These are phyloP conservation scores for Fragaria ananassa DNA, from an alignment of 306 rosid species.

Conservation along the genomic window DNA sequence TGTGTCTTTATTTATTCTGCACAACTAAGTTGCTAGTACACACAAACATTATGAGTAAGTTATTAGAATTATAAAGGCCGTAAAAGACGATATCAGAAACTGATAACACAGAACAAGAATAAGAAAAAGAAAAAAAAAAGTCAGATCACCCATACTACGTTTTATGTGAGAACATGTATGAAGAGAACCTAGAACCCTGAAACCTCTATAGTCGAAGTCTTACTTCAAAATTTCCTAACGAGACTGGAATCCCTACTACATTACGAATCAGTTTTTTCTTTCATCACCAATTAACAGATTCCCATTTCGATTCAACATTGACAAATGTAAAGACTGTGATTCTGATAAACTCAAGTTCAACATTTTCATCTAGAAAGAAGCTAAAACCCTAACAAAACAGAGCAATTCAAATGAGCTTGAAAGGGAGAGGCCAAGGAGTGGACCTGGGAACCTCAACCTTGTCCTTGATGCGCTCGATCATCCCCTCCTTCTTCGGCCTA, in stretches of 20 bases:
- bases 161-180: background rate
- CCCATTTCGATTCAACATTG: no score
- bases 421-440: conserved; percentile 98
- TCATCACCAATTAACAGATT: background rate
- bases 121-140: no score
- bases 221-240: background rate
- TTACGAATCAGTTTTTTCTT: background rate
- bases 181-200: background rate
- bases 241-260: background rate
- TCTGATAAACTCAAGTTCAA: background rate
- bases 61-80: background rate
- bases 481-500: conserved; percentile 83
- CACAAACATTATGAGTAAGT: background rate
- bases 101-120: background rate
- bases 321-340: background rate
- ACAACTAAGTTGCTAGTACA: background rate
- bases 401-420: conserved; percentile 70
- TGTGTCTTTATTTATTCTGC: background rate
- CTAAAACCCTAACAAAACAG: background rate
- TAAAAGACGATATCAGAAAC: background rate
- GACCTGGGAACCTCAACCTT: conserved; percentile 94
- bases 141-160: background rate
- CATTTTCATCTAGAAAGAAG: background rate
- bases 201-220: background rate
- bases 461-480: conserved; percentile 87